Conservation (phyloP, 139 green algal species). For the Trebouxia sp. region DNA sequence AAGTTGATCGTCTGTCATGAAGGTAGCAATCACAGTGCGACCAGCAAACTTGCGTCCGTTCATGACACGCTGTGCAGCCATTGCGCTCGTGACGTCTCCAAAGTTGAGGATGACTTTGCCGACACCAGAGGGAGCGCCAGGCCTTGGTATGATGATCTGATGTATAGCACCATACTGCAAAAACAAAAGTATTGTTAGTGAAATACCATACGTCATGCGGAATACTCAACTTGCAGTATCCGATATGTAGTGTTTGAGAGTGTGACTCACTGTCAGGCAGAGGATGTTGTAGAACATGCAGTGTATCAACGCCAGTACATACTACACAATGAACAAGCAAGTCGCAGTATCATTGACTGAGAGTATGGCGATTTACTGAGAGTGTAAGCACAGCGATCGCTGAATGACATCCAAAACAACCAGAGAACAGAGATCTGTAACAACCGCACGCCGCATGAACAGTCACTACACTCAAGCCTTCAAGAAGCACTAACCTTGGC, state of each 20-base stretch:
- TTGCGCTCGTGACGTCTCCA: slow-evolving; percentile 54
- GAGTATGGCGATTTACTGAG: too few species aligned
- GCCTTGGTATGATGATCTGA: slow-evolving; percentile 79
- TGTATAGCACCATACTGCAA: slow-evolving; percentile 49
- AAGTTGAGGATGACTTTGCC: slow-evolving; percentile 88
- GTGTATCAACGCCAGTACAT: too few species aligned
- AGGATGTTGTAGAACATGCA: too few species aligned
- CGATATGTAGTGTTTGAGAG: too few species aligned
- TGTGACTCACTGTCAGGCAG: neutral
- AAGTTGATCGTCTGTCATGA: slow-evolving; percentile 73
- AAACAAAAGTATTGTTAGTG: too few species aligned
- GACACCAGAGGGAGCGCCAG: slow-evolving; percentile 54
- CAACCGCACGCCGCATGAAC: too few species aligned
- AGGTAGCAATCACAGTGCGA: slow-evolving; percentile 72
- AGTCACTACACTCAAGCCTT: neutral
- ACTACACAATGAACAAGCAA: too few species aligned
- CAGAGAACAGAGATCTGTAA: too few species aligned
- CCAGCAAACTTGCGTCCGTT: slow-evolving; percentile 87
- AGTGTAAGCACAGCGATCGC: too few species aligned
- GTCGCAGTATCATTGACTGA: too few species aligned
- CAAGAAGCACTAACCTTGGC: slow-evolving; percentile 43
- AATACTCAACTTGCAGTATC: neutral
- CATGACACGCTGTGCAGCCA: slow-evolving; percentile 75
- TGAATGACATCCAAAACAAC: too few species aligned
- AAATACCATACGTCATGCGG: neutral